Evolutionary conservation across 441 rosid species (phyloP).

Genomic region (Monsonia emarginata): DNA sequence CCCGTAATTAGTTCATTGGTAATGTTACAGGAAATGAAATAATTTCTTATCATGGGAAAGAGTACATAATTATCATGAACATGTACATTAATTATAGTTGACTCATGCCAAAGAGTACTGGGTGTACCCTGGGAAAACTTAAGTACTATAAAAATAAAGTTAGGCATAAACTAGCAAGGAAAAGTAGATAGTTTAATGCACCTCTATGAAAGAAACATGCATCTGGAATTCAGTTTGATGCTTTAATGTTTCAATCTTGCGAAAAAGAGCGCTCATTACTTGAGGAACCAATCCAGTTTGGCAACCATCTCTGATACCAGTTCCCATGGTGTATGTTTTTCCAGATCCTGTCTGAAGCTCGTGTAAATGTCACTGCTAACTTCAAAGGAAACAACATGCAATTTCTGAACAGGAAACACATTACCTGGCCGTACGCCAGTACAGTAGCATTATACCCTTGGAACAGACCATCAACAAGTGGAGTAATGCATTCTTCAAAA

Average conservation of each 20-base stretch:
- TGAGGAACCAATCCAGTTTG: slow-evolving; percentile 46
- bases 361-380: slow-evolving; percentile 12
- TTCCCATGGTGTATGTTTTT: slow-evolving; percentile 67
- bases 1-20: slow-evolving; percentile 17
- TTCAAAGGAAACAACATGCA: background rate
- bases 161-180: slow-evolving; percentile 3
- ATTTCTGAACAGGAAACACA: background rate
- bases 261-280: slow-evolving; percentile 43
- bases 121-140: background rate
- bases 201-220: slow-evolving; percentile 65
- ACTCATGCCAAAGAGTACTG: background rate
- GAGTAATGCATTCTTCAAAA: slow-evolving; percentile 46
- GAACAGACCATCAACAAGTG: slow-evolving; percentile 50
- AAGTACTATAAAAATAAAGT: background rate
- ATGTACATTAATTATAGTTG: background rate
- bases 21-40: background rate
- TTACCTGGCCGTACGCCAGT: slow-evolving; percentile 59
- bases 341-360: slow-evolving; percentile 64
- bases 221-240: slow-evolving; percentile 39
- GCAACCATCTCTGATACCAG: slow-evolving; percentile 42
- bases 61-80: background rate
- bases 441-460: slow-evolving; percentile 62
- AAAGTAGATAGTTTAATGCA: slow-evolving; percentile 10
- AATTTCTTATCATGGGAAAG: background rate
- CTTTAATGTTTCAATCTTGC: slow-evolving; percentile 37